Percentiles rank a stretch among this genome's conserved stretches.
Evolutionary conservation across 1,139 yeast species (phyloP).

Genomic region (Saccharomyces hybrid): DNA sequence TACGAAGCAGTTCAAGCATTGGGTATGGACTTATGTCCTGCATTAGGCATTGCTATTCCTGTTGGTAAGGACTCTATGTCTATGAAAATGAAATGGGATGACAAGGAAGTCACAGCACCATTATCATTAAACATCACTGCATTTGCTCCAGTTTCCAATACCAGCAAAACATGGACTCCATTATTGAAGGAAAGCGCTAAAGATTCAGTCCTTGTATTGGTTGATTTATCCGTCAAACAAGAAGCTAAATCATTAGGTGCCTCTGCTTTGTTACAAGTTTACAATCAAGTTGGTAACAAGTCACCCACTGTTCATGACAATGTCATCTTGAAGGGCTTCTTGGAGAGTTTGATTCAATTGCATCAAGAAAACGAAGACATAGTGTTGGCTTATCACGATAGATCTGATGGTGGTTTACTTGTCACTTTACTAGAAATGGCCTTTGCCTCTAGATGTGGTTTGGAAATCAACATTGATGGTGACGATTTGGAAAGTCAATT

Average conservation of each 20-base stretch:
- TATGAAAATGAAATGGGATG: slow-evolving; percentile 97
- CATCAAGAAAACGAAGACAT: slow-evolving; percentile 47
- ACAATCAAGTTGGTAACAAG: slow-evolving; percentile 71
- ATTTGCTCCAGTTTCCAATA: slow-evolving; percentile 78
- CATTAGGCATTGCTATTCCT: slow-evolving; percentile 83
- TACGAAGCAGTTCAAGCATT: slow-evolving; percentile 97
- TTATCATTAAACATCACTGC: slow-evolving; percentile 88
- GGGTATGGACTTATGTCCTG: slow-evolving; percentile 92
- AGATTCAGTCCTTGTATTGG: slow-evolving; percentile 62
- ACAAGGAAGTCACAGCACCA: slow-evolving; percentile 90
- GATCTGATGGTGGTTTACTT: slow-evolving; percentile 94
- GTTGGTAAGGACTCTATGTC: slow-evolving; percentile 99
- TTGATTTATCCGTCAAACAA: slow-evolving; percentile 63
- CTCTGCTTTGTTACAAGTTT: slow-evolving; percentile 91
- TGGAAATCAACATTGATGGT: slow-evolving; percentile 38
- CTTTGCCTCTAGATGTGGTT: slow-evolving; percentile 88
- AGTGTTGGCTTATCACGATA: slow-evolving; percentile 88
- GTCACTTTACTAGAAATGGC: slow-evolving; percentile 91
- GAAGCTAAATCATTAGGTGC: slow-evolving; percentile 68
- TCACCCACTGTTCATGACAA: slow-evolving; percentile 80
- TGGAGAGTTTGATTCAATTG: slow-evolving; percentile 58
- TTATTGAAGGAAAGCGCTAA: slow-evolving; percentile 46
- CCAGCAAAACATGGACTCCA: slow-evolving; percentile 94
- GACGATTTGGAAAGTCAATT: slow-evolving; percentile 34
- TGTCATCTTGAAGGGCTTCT: slow-evolving; percentile 54